Evolutionary conservation across 495 filamentous ascomycete species (phyloP), one percentile per base, ranked within the genome.

Genomic region (Choiromyces venosus): DNA sequence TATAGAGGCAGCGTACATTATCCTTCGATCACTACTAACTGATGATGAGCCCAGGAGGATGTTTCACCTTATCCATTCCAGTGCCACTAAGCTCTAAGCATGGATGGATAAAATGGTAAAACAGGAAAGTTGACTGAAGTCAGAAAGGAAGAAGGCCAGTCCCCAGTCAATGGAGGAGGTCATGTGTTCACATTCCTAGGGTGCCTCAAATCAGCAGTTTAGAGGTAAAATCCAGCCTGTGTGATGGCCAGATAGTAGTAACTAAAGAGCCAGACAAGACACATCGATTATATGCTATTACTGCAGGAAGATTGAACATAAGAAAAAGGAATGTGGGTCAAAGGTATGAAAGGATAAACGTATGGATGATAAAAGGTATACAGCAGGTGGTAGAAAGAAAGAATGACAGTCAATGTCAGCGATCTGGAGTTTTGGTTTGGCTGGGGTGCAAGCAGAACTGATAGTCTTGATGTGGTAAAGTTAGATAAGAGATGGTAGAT

Each of bases 201-300:
- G 9, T n/a, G 0, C 0, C 0, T 1, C 0, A 8, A 0, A 6
- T 9, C 44, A 12, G 5, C 0, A 8, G 6, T 1, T 7, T 0
- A n/a, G 19, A 7, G 0, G 4, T 1, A 8, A 2, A 8, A n/a
- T n/a, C n/a, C n/a, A n/a, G n/a, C n/a, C n/a, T n/a, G n/a, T n/a
- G n/a, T n/a, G n/a, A n/a, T n/a, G n/a, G n/a, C n/a, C n/a, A n/a
- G 8, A 21, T 0, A 1, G 0, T 21, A n/a, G 9, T 46, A n/a
- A 16, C 0, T 0, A 21, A 19, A 44, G 19, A 44, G 4, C 1
- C 0, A 5, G 19, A 7, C 42, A 5, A 5, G 18, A 44, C 21
- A 6, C 9, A 3, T 5, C 18, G 3, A 44, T 18, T 0, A 3
- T 42, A 16, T 42, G 40, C 14, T 19, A 16, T 16, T 16, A 42